A percentile compares a stretch with the other conserved stretches of the same genome.
Evolutionary conservation across 345 rosid genomes (phyloP).

Genomic region (Hypericum androsaemum): DNA sequence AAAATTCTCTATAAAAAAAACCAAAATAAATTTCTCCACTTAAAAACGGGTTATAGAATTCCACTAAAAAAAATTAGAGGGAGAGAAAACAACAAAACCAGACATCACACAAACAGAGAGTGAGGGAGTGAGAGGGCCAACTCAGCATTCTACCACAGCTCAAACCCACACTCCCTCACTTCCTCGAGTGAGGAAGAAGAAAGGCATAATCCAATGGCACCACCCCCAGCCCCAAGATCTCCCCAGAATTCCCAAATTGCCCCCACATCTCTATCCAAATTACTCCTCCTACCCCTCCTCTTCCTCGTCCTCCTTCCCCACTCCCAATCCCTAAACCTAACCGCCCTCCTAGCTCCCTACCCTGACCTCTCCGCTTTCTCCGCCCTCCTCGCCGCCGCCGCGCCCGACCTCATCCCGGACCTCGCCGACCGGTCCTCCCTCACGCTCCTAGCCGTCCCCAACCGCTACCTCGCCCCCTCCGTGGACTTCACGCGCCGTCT

Average conservation of each 20-base stretch:
- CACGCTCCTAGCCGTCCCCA: constrained; percentile 77
- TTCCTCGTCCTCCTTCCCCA: constrained; percentile 16
- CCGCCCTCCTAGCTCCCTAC: constrained; percentile 52
- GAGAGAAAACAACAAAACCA: too few species aligned
- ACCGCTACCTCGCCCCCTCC: constrained; percentile 43
- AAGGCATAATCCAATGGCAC: neutral
- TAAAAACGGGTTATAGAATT: too few species aligned
- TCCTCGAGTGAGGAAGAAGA: neutral
- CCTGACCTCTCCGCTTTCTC: constrained; percentile 52
- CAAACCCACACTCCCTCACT: neutral
- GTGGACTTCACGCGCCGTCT: constrained; percentile 55
- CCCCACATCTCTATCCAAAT: constrained; percentile 28
- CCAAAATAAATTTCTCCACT: too few species aligned
- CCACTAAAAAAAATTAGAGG: too few species aligned
- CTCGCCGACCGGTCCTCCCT: constrained; percentile 53
- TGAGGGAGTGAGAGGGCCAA: too few species aligned
- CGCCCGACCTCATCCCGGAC: constrained; percentile 37
- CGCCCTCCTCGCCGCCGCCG: constrained; percentile 37
- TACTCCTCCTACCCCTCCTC: constrained; percentile 29
- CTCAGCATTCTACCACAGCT: neutral
- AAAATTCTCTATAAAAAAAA: too few species aligned
- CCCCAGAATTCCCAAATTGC: constrained; percentile 33
- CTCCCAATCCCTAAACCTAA: constrained; percentile 42
- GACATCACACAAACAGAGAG: too few species aligned
- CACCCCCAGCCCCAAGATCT: neutral